Percentiles rank a stretch among this genome's conserved stretches.
Evolutionary conservation across 257 asterid species (phyloP).

Genomic region (Nicotiana paniculata): DNA sequence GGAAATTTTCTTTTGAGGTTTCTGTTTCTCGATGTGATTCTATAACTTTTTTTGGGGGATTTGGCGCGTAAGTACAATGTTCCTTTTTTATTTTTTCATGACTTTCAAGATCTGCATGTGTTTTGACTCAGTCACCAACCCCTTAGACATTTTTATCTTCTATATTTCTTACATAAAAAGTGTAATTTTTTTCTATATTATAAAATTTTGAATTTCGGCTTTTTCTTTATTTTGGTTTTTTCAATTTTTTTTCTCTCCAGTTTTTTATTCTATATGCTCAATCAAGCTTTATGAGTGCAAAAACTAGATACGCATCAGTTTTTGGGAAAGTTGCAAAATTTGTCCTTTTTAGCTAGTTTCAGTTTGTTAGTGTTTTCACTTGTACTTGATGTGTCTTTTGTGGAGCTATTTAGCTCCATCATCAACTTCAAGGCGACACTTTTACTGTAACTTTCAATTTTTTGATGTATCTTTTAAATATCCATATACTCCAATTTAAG

Average conservation of each 20-base stretch:
- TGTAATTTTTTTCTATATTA: background rate
- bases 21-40: too few relatives aligned
- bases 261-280: too few relatives aligned
- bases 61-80: slow-evolving; percentile 49
- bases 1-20: too few relatives aligned
- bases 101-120: slow-evolving; percentile 40
- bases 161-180: background rate
- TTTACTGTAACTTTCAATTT: slow-evolving; percentile 18
- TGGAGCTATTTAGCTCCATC: slow-evolving; percentile 27
- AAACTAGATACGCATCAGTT: background rate
- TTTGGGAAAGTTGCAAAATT: slow-evolving; percentile 3
- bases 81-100: slow-evolving; percentile 14
- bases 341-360: background rate
- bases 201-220: background rate
- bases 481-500: slow-evolving; percentile 6
- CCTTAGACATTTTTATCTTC: slow-evolving; percentile 1
- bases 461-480: slow-evolving; percentile 7
- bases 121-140: slow-evolving; percentile 48
- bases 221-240: background rate
- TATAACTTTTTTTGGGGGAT: background rate
- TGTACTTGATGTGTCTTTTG: slow-evolving; percentile 12
- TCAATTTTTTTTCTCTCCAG: background rate
- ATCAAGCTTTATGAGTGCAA: background rate
- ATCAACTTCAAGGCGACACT: slow-evolving; percentile 15
- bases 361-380: background rate